Conservation (phyloP, 768 basidiomycete species). For the Pisolithus tinctorius region DNA sequence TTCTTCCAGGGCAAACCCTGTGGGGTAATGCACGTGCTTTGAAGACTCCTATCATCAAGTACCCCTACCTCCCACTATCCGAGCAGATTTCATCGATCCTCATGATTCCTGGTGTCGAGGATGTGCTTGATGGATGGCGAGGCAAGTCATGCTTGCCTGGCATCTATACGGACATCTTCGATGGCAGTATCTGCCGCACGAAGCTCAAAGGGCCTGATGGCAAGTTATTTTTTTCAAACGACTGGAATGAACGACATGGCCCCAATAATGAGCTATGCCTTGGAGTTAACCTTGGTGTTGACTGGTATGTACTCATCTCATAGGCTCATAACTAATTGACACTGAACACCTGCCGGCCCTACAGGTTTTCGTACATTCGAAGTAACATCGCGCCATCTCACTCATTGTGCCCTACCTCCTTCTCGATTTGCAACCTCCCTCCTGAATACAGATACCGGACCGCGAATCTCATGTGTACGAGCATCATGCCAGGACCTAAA, state of each 20-base stretch:
- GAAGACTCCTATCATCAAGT: conserved; percentile 1
- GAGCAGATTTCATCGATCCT: conserved; percentile 7
- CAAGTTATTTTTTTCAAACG: too few relatives aligned
- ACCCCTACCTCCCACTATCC: conserved; percentile 4
- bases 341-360: not conserved
- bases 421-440: conserved; percentile 25
- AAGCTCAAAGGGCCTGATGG: too few relatives aligned
- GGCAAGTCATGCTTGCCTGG: conserved; percentile 2
- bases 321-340: too few relatives aligned
- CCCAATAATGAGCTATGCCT: conserved; percentile 22
- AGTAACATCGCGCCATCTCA: conserved; percentile 31
- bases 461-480: conserved; percentile 9
- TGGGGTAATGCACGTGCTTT: not conserved
- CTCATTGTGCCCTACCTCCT: conserved; percentile 27
- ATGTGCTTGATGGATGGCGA: conserved; percentile 13
- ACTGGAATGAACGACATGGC: not conserved
- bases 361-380: conserved; percentile 31
- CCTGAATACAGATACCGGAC: conserved; percentile 16
- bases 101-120: not conserved
- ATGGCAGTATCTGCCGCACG: conserved; percentile 18
- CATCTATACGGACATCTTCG: conserved; percentile 19
- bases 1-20: not conserved
- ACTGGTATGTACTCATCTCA: conserved; percentile 20
- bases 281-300: conserved; percentile 23
- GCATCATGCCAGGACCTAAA: conserved; percentile 24